phyloP scores from a whole-genome alignment of 1,284 basidiomycete species.

The Neonothopanus nambi region DNA sequence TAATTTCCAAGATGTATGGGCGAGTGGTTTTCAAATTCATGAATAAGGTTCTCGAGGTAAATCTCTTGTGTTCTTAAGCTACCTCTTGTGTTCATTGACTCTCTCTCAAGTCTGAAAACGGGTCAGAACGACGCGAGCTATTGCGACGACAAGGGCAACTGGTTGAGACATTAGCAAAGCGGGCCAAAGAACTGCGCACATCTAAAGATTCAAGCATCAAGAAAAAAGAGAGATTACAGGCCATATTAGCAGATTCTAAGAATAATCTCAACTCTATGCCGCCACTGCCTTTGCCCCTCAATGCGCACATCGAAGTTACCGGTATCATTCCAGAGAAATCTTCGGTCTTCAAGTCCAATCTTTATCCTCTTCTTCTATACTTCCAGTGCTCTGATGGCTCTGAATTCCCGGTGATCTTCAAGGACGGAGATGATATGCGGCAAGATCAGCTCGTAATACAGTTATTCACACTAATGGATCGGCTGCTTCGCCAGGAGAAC shows the following conservation, averaged over 20 bases:
- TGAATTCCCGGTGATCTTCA: slow-evolving; percentile 95
- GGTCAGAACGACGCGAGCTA: slow-evolving; percentile 76
- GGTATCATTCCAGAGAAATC: slow-evolving; percentile 91
- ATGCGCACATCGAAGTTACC: slow-evolving; percentile 79
- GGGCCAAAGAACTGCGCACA: slow-evolving; percentile 83
- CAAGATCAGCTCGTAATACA: slow-evolving; percentile 98
- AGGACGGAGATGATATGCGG: slow-evolving; percentile 97
- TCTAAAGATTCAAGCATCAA: slow-evolving; percentile 94
- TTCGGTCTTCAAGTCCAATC: slow-evolving; percentile 96
- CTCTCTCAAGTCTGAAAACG: slow-evolving; percentile 60
- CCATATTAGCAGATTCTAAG: slow-evolving; percentile 83
- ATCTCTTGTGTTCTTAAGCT: not conserved
- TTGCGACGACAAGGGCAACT: slow-evolving; percentile 86
- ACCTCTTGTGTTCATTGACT: slow-evolving; percentile 15
- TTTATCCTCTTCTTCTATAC: slow-evolving; percentile 89
- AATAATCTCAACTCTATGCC: slow-evolving; percentile 75
- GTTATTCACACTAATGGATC: slow-evolving; percentile 97
- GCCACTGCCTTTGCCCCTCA: slow-evolving; percentile 86
- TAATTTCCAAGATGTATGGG: slow-evolving; percentile 90
- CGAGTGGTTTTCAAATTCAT: slow-evolving; percentile 88
- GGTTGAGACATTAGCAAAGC: slow-evolving; percentile 79
- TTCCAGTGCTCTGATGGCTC: slow-evolving; percentile 79
- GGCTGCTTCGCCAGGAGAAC: slow-evolving; percentile 91
- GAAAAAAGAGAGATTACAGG: slow-evolving; percentile 94
- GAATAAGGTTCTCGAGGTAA: slow-evolving; percentile 81